Conservation (phyloP, 2,329 filamentous ascomycete genomes). For the Epichloe coenophiala region DNA sequence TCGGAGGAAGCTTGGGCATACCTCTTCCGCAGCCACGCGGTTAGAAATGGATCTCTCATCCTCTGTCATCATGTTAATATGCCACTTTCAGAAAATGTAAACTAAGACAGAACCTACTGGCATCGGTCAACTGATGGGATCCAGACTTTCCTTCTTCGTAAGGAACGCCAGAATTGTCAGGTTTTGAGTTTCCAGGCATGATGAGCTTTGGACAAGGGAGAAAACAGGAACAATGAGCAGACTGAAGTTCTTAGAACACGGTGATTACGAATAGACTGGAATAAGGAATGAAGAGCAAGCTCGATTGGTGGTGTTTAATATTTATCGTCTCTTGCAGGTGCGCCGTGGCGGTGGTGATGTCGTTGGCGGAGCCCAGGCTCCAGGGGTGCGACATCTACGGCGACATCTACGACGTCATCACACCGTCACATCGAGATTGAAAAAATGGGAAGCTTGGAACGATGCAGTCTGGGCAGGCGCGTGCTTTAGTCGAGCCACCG, state of each 20-base stretch:
- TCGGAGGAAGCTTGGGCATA: conserved; percentile 15
- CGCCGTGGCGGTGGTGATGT: background rate
- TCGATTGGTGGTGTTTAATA: background rate
- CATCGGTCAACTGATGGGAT: conserved; percentile 55
- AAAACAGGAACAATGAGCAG: no score
- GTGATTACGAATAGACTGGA: background rate
- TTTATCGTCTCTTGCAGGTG: background rate
- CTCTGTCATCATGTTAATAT: conserved; percentile 29
- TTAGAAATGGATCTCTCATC: conserved; percentile 61
- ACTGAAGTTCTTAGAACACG: background rate
- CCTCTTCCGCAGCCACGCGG: conserved; percentile 51
- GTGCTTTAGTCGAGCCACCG: no score
- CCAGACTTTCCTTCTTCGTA: conserved; percentile 61
- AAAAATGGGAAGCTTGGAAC: background rate
- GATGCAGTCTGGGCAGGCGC: no score
- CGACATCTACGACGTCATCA: conserved; percentile 19
- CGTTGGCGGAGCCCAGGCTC: conserved; percentile 8
- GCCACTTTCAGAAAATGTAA: no score
- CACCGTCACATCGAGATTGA: background rate
- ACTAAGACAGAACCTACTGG: conserved; percentile 40
- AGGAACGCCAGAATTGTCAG: conserved; percentile 44
- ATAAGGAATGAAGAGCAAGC: background rate
- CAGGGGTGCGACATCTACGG: conserved; percentile 16
- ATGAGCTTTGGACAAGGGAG: conserved; percentile 2
- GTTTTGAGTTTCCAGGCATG: conserved; percentile 41